Conservation (phyloP, 2,329 filamentous ascomycete genomes). For the Ophiostoma piceae region DNA sequence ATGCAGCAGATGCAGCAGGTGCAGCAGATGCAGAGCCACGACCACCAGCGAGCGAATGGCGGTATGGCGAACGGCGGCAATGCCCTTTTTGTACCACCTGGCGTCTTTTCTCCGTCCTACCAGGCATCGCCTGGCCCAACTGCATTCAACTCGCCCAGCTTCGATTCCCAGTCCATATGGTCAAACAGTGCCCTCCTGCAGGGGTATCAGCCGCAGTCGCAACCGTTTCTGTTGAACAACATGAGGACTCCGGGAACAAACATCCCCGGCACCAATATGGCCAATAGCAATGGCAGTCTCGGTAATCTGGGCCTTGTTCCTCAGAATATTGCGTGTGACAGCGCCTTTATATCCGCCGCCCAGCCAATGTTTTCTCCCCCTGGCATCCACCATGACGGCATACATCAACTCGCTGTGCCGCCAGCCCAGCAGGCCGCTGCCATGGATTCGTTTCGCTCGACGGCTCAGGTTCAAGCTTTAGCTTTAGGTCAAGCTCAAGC, state of each 20-base stretch:
- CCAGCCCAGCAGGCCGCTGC: constrained; percentile 17
- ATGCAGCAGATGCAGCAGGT: constrained; percentile 14
- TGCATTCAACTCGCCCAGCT: constrained; percentile 39
- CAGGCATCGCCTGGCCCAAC: constrained; percentile 38
- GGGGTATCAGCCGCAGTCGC: constrained; percentile 31
- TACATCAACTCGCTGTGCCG: constrained; percentile 2
- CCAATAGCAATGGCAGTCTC: constrained; percentile 15
- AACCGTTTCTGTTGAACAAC: constrained; percentile 31
- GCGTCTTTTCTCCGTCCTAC: constrained; percentile 32
- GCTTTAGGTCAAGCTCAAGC: too few relatives aligned
- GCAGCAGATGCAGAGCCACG: constrained; percentile 18
- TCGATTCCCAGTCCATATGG: constrained; percentile 38
- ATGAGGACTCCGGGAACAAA: constrained; percentile 13
- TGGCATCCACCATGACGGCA: constrained; percentile 21
- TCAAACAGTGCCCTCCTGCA: constrained; percentile 34
- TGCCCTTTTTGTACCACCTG: constrained; percentile 29
- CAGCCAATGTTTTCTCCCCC: constrained; percentile 29
- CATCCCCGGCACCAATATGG: constrained; percentile 8
- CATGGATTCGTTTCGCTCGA: not conserved
- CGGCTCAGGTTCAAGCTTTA: not conserved
- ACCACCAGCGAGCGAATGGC: constrained; percentile 14
- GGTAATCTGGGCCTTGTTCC: constrained; percentile 33
- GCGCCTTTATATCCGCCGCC: constrained; percentile 32
- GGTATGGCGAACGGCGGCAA: constrained; percentile 26
- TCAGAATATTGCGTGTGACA: constrained; percentile 35